Conservation (phyloP, 768 basidiomycete species). For the Amanita phalloides region DNA sequence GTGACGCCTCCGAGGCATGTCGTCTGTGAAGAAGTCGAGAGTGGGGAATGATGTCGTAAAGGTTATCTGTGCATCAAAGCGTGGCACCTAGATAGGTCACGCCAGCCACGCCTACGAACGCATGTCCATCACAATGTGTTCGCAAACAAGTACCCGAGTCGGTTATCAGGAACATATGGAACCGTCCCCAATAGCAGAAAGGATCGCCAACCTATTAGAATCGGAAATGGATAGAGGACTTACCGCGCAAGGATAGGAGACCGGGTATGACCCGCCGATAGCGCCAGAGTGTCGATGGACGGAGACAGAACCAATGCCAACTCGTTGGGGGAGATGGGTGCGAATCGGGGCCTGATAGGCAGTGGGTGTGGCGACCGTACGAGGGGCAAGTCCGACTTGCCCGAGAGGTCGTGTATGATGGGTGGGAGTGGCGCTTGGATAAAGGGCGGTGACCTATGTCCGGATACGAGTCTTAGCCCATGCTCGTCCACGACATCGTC, state of each 20-base stretch:
- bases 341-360: slow-evolving; percentile 14
- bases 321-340: neutral
- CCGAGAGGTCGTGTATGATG: neutral
- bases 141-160: no score
- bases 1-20: neutral
- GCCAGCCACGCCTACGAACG: no score
- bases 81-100: no score
- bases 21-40: no score
- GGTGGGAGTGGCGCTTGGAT: slow-evolving; percentile 14
- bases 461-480: neutral
- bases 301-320: neutral
- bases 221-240: slow-evolving; percentile 3
- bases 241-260: slow-evolving; percentile 14
- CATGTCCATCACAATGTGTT: no score
- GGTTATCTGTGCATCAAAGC: no score
- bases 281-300: neutral
- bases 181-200: no score
- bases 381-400: no score
- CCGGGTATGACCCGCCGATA: slow-evolving; percentile 9
- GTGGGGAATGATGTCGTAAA: no score
- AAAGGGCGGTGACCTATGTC: slow-evolving; percentile 19
- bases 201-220: no score
- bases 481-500: no score
- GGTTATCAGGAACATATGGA: no score
- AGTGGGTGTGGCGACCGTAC: slow-evolving; percentile 11